phyloP scores from a whole-genome alignment of 1,139 yeast genomes.

The Zygosaccharomyces sapae region DNA sequence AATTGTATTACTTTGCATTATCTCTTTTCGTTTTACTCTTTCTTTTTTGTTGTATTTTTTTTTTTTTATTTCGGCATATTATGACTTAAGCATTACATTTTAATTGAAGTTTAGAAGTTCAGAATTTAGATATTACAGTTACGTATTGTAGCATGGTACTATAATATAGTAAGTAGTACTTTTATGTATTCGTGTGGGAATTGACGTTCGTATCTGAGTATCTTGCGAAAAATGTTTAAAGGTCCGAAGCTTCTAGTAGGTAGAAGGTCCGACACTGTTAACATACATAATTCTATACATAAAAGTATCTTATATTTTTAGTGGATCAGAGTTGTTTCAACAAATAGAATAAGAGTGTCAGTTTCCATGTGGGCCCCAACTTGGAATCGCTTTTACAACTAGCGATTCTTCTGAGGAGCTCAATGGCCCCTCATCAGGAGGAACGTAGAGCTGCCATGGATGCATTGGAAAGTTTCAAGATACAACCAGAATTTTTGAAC shows the following conservation, averaged over 20 bases:
- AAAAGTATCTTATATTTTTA: not conserved
- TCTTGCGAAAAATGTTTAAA: not conserved
- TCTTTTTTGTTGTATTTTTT: too few species aligned
- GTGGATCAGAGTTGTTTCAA: not conserved
- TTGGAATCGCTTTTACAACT: constrained; percentile 58
- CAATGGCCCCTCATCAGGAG: constrained; percentile 54
- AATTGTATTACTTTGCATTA: constrained; percentile 5
- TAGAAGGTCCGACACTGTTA: not conserved
- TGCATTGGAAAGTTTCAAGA: constrained; percentile 63
- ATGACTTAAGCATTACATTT: constrained; percentile 3
- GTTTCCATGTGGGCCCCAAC: constrained; percentile 55
- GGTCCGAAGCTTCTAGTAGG: constrained; percentile 2
- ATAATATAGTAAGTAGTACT: not conserved
- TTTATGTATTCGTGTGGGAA: not conserved
- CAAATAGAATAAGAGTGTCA: not conserved
- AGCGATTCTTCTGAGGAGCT: constrained; percentile 57
- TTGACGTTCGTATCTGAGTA: constrained; percentile 6
- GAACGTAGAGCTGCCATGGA: constrained; percentile 59
- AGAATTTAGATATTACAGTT: not conserved
- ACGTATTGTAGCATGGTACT: not conserved
- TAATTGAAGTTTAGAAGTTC: constrained; percentile 1
- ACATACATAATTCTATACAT: not conserved
- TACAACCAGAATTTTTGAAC: constrained; percentile 72
- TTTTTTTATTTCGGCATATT: not conserved
- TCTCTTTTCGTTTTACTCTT: too few species aligned